Evolutionary conservation across 495 filamentous ascomycete genomes (phyloP).

Genomic region (Penicillium canariense): DNA sequence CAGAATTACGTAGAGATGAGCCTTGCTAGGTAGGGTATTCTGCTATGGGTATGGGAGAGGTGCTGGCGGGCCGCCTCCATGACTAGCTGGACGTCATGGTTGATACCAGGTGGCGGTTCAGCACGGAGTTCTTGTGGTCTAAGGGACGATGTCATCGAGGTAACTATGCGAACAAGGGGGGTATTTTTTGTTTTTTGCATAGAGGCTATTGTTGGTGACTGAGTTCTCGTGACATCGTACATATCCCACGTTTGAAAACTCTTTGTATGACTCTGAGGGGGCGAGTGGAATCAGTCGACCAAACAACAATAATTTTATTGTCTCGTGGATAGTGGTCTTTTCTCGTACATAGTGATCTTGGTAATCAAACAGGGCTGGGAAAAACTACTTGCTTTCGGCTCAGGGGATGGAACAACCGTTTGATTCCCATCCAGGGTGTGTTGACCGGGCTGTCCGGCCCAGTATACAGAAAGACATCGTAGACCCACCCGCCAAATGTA

Average conservation of each 20-base stretch:
- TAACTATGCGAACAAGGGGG: neutral
- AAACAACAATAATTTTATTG: too few species aligned
- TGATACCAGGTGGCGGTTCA: neutral
- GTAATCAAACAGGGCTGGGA: conserved; percentile 27
- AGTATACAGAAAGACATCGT: conserved; percentile 60
- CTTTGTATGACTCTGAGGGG: neutral
- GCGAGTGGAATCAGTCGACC: neutral
- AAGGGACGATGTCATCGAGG: conserved; percentile 3
- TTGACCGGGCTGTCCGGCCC: conserved; percentile 56
- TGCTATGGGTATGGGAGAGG: neutral
- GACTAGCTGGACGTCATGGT: neutral
- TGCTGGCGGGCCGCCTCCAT: neutral
- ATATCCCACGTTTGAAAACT: too few species aligned
- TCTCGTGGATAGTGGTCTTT: neutral
- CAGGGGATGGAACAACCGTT: conserved; percentile 34
- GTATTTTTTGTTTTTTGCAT: neutral
- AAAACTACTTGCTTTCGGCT: conserved; percentile 10
- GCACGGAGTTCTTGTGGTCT: conserved; percentile 5
- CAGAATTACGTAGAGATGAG: too few species aligned
- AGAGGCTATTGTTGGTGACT: too few species aligned
- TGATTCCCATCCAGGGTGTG: conserved; percentile 55
- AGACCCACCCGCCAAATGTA: conserved; percentile 58
- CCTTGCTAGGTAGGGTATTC: neutral
- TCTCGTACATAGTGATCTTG: neutral
- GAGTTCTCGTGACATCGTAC: too few species aligned